Base-by-base conservation (phyloP, 805 yeast genomes). In the Myxozyma vanderwaltii region DNA sequence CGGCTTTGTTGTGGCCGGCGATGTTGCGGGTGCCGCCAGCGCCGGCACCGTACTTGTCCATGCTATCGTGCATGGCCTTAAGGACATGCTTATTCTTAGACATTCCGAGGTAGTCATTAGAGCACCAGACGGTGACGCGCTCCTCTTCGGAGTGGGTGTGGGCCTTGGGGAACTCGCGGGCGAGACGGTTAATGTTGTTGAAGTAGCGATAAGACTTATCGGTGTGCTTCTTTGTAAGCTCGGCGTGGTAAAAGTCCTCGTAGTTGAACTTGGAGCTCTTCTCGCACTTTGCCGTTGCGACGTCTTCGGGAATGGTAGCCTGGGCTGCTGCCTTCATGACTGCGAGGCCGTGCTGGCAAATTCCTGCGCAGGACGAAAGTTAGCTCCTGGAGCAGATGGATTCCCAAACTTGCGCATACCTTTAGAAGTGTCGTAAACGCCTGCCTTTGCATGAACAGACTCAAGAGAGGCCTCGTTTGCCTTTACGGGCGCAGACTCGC, bases 21-120 rank as follows among this genome's bases (percentile, higher is more conserved):
- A 94, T 94, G 77, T 94, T 94, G 71, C 99, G 83, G 50, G 99
- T 94, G 68, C 99, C 99, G 71, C 99, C 99, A 7, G 99, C 96
- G 69, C 99, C 99, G 3, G 96, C 88, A 69, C 99, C 99, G 73
- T 94, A 94, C 77, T 82, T 84, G 68, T 87, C 88, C 74, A 94
- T 80, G 17, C 96, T 85, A 50, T 78, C 72, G 68, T 86, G 86
- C 92, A 92, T 94, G 56, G 84, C 84, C 17, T 82, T 76, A 60
- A 90, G 76, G 45, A 92, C 92, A 63, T 80, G 77, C 63, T 81
- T 81, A 72, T 92, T 88, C 70, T 83, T 85, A 53, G 97, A 92
- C 94, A 94, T 89, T 12, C 98, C 97, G 62, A 94, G 80, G 74
- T 94, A 94, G 75, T 94, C 99, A 74, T 94, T 94, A 43, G 99